Base-by-base conservation (phyloP, 106 monocot species). In the Ottelia alismoides region DNA sequence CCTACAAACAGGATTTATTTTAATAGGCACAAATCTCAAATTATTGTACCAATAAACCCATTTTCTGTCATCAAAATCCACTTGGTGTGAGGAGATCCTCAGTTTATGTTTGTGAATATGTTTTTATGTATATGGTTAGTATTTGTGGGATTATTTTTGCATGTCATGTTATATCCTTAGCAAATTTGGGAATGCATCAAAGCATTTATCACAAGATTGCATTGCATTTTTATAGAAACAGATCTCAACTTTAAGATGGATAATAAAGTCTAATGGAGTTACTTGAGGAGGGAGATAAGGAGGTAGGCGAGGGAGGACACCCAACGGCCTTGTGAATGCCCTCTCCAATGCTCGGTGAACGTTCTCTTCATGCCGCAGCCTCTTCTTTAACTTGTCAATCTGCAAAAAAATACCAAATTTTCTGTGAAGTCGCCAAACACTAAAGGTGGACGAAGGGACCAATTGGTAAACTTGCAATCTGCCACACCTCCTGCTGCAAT, bases 401-500 rank as follows among this genome's bases (percentile, higher is more conserved):
- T 64, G 63, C n/a, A 30, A 62, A 54, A 14, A 54, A 18, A 19
- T 19, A 19, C n/a, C 9, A 0, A 6, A 54, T 54, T 27, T 25
- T 25, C 14, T 25, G 16, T n/a, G n/a, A n/a, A n/a, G n/a, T n/a
- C n/a, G n/a, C n/a, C n/a, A n/a, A n/a, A n/a, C n/a, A n/a, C n/a
- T n/a, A n/a, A 28, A 54, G 4, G 14, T 10, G 51, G 24, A 23
- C 14, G 14, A 14, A 52, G 24, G 25, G 16, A 23, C 14, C 12
- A 28, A 25, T 28, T 3, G 7, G n/a, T 54, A 28, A 3, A 3
- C 12, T 35, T 5, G 35, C 35, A 7, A n/a, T 47, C 11, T 21
- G 11, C 20, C 22, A 20, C 20, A 89, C 89, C 72, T 84, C 84
- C 77, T 89, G 80, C 49, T 80, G 80, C 22, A 89, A 51, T 50